Evolutionary conservation across 2,329 filamentous ascomycete genomes (phyloP), one percentile per base, ranked within the genome.

Genomic region (Cladosporium sp.): DNA sequence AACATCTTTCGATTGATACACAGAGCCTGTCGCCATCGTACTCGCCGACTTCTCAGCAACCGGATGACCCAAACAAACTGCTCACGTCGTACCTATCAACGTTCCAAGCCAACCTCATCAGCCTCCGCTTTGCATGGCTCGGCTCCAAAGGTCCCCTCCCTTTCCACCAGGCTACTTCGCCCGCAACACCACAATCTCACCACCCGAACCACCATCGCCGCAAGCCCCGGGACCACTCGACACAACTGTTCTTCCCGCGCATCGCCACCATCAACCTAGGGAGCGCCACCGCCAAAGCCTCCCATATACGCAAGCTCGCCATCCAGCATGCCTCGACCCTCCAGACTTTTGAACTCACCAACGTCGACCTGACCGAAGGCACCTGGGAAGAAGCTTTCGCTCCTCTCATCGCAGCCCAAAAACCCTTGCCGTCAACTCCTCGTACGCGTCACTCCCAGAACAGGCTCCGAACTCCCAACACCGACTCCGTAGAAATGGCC

Each of bases 351-450:
- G 89, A 92, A 75, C 92, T 96, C 76, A 88, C 93, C 74, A 88
- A 91, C 68, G 88, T 93, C 21, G 82, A 85, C 32, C 84, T 96
- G 51, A 83, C 87, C 59, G 84, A 86, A 67, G 92, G 90, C 30
- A 89, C 83, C 65, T 96, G 92, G 92, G 90, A 95, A 66, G 89
- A 93, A 32, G 92, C 91, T 0, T 84, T 96, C n/a, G 86, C 88
- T 46, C 90, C 91, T 1, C 80, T 96, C 65, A 87, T 85, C 23
- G 63, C 49, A 25, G n/a, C 63, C 18, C 30, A 36, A 21, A 62
- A 62, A 18, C 30, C 34, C 8, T n/a, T 5, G 23, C 39, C 48
- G 26, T 58, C 61, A 18, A 57, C 39, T n/a, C 25, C 25, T 26
- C 58, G 26, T 3, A 13, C 21, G 23, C 32, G n/a, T 43, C 5